phyloP scores from a whole-genome alignment of 2,329 filamentous ascomycete genomes.

The Tolypocladium ophioglossoides region DNA sequence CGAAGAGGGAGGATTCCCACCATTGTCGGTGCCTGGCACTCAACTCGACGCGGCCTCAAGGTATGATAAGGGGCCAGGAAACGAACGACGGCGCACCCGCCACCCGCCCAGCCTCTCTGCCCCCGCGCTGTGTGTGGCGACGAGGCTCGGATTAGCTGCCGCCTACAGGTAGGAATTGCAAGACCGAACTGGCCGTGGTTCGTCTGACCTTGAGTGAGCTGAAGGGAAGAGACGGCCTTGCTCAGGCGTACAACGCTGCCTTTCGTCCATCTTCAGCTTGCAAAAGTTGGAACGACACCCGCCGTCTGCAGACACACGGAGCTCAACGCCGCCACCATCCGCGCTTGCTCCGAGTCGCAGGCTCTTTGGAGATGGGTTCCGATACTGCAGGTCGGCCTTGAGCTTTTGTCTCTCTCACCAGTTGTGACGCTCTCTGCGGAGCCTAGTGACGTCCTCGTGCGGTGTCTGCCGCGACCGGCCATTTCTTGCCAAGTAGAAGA shows the following conservation, averaged over 20 bases:
- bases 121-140: background rate
- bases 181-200: background rate
- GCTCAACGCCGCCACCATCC: background rate
- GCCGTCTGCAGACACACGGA: background rate
- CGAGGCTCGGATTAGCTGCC: background rate
- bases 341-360: background rate
- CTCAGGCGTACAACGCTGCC: background rate
- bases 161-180: background rate
- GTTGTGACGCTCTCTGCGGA: background rate
- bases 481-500: background rate
- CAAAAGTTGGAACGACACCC: background rate
- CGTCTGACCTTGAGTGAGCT: background rate
- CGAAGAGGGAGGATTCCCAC: background rate
- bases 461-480: background rate
- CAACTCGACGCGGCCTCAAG: background rate
- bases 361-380: background rate
- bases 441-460: background rate
- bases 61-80: background rate
- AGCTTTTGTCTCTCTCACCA: background rate
- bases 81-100: background rate
- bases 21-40: background rate
- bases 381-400: background rate
- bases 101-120: background rate
- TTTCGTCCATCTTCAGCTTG: background rate
- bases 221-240: background rate